Evolutionary conservation across 1,284 basidiomycete genomes (phyloP).

Genomic region (Boletus austroedulis): DNA sequence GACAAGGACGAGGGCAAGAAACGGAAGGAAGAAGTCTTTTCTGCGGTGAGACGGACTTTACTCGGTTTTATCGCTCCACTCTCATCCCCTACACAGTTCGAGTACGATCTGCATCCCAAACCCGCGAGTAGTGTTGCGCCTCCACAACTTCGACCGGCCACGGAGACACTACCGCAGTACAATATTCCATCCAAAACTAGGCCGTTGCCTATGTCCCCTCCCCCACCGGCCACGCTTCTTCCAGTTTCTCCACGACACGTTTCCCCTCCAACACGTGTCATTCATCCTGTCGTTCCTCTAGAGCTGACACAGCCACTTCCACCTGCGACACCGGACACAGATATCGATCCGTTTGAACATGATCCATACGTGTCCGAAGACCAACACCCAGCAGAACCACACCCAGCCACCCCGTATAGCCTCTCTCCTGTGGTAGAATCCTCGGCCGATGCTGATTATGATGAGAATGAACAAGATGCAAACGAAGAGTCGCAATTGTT

Average conservation of each 20-base stretch:
- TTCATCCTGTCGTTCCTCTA: constrained; percentile 12
- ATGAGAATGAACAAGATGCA: constrained; percentile 42
- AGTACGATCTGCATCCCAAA: constrained; percentile 43
- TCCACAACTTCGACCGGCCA: constrained; percentile 10
- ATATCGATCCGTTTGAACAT: constrained; percentile 40
- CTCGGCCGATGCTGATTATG: background rate
- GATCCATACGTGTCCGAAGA: constrained; percentile 31
- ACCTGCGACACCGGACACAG: constrained; percentile 26
- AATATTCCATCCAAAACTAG: constrained; percentile 4
- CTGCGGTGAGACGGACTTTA: constrained; percentile 52
- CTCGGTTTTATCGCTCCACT: background rate
- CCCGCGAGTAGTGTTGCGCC: constrained; percentile 15
- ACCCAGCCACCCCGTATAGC: constrained; percentile 29
- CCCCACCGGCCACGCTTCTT: constrained; percentile 14
- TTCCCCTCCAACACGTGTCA: constrained; percentile 9
- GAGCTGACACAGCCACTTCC: constrained; percentile 17
- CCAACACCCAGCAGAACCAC: constrained; percentile 8
- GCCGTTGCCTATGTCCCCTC: constrained; percentile 14
- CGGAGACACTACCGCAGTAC: constrained; percentile 11
- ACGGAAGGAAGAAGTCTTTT: constrained; percentile 66
- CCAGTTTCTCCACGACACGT: constrained; percentile 8
- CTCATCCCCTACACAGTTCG: constrained; percentile 37
- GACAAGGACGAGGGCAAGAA: constrained; percentile 70
- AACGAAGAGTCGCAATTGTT: constrained; percentile 47
- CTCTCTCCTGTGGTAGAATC: constrained; percentile 26